phyloP scores from a whole-genome alignment of 305 asterid genomes.

The Fraxinus paxiana region DNA sequence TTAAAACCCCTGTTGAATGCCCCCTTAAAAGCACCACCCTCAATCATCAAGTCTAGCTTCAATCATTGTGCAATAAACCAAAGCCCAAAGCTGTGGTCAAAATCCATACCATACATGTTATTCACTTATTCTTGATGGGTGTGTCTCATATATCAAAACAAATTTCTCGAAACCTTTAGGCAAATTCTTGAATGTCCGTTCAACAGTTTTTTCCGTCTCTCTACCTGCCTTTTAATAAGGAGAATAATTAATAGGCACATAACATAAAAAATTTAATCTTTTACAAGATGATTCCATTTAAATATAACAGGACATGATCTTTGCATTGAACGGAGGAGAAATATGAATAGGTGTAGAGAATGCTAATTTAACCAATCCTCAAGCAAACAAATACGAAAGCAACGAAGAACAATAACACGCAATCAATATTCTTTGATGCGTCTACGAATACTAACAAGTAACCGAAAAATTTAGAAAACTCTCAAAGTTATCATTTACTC shows the following conservation, averaged over 20 bases:
- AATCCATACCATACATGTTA: slow-evolving; percentile 89
- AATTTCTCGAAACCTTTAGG: slow-evolving; percentile 79
- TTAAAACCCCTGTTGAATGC: slow-evolving; percentile 89
- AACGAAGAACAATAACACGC: not conserved
- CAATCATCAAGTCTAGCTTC: slow-evolving; percentile 80
- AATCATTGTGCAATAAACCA: slow-evolving; percentile 86
- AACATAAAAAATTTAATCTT: slow-evolving; percentile 15
- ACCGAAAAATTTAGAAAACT: no score
- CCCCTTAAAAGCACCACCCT: slow-evolving; percentile 91
- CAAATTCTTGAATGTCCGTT: slow-evolving; percentile 80
- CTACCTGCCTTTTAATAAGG: slow-evolving; percentile 98
- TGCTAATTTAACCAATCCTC: not conserved
- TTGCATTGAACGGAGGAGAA: not conserved
- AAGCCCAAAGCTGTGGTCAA: slow-evolving; percentile 93
- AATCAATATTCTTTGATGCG: no score
- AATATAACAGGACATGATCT: not conserved
- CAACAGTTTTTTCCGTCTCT: slow-evolving; percentile 74
- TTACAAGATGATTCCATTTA: not conserved
- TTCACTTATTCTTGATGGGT: slow-evolving; percentile 91
- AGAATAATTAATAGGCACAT: slow-evolving; percentile 41
- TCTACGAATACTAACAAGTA: no score
- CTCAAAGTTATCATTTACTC: not conserved
- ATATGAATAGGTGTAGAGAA: not conserved
- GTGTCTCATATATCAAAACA: slow-evolving; percentile 70
- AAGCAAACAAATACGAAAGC: not conserved